phyloP scores from a whole-genome alignment of 805 yeast genomes.

The Lachancea fermentati region DNA sequence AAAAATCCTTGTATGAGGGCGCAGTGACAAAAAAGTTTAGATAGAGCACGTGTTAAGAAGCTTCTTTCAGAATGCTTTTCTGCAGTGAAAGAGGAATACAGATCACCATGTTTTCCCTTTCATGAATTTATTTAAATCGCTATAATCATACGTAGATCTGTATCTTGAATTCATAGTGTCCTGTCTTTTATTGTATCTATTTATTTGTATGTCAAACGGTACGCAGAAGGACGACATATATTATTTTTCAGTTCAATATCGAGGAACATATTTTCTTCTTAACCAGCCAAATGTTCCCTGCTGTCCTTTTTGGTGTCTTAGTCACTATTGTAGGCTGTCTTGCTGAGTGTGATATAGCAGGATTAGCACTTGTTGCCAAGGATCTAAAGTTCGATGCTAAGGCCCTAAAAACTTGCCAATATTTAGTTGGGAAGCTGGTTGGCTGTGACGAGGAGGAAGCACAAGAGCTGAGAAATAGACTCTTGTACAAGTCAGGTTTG shows the following conservation, averaged over 20 bases:
- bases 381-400: slow-evolving; percentile 11
- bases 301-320: background rate
- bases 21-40: background rate
- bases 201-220: background rate
- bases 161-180: background rate
- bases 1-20: background rate
- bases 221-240: no score
- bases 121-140: no score
- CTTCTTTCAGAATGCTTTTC: background rate
- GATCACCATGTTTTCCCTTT: no score
- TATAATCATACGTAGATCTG: no score
- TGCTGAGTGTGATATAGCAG: slow-evolving; percentile 3
- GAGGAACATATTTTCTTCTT: no score
- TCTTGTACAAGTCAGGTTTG: slow-evolving; percentile 55
- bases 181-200: background rate
- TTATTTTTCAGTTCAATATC: no score
- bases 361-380: slow-evolving; percentile 3
- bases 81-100: background rate
- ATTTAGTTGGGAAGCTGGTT: slow-evolving; percentile 11
- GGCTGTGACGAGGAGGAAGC: slow-evolving; percentile 7
- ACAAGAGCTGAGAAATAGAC: slow-evolving; percentile 21
- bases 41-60: slow-evolving; percentile 1
- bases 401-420: slow-evolving; percentile 13
- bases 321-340: background rate
- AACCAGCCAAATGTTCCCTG: background rate